These are phyloP conservation scores for Fusarium sp. DNA, from an alignment of 2,329 filamentous ascomycete genomes.

Conservation along the genomic window DNA sequence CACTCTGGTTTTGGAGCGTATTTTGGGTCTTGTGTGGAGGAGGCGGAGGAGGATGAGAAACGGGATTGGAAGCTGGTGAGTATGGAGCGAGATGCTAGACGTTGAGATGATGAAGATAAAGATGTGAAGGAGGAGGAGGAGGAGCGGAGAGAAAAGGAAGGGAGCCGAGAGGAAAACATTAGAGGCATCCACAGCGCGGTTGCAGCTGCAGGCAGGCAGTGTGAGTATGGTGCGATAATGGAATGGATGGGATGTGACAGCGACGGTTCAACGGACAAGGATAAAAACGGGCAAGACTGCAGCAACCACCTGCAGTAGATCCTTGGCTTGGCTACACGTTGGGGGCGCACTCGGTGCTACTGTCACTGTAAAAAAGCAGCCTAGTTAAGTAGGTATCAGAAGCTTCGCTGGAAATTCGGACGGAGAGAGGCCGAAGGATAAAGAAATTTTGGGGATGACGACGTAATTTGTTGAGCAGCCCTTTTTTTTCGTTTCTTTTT, in stretches of 20 bases:
- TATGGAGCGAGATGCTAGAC: background rate
- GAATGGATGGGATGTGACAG: constrained; percentile 1
- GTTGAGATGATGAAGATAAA: constrained; percentile 3
- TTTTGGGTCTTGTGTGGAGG: constrained; percentile 7
- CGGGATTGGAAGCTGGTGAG: constrained; percentile 10
- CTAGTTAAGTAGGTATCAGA: background rate
- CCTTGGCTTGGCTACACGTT: constrained; percentile 2
- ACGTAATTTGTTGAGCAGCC: constrained; percentile 28
- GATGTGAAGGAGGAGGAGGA: constrained; percentile 17
- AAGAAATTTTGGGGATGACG: constrained; percentile 2
- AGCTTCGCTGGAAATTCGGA: constrained; percentile 1
- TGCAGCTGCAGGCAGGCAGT: background rate
- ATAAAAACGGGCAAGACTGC: constrained; percentile 7
- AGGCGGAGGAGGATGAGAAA: background rate
- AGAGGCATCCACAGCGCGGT: constrained; percentile 25
- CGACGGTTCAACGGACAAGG: background rate
- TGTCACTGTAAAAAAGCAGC: background rate
- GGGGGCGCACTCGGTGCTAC: background rate
- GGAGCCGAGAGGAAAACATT: constrained; percentile 39
- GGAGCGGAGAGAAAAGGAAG: constrained; percentile 23
- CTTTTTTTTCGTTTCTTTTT: background rate
- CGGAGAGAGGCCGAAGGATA: constrained; percentile 26
- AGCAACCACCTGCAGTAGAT: constrained; percentile 21
- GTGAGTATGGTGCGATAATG: constrained; percentile 19
- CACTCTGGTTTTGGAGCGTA: constrained; percentile 21